Conservation (phyloP, 2,329 filamentous ascomycete genomes). For the Ustilaginoidea virens region DNA sequence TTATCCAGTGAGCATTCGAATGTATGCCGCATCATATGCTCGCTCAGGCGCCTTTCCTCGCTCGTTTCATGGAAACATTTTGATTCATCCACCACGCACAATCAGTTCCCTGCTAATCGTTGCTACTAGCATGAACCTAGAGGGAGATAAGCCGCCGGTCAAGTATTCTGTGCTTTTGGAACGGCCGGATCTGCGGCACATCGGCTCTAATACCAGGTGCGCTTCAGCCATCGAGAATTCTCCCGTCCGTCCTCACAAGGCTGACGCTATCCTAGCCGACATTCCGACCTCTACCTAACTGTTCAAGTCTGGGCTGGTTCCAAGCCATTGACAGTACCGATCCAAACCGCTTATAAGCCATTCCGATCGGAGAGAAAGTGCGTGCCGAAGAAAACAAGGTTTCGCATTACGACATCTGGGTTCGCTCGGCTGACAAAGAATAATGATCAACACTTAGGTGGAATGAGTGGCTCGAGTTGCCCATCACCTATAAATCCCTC, state of each 20-base stretch:
- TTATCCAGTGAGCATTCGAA: conserved; percentile 52
- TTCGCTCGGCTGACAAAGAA: neutral
- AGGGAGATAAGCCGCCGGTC: conserved; percentile 26
- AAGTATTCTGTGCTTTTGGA: conserved; percentile 56
- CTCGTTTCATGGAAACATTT: too few species aligned
- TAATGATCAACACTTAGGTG: conserved; percentile 35
- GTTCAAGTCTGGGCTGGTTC: conserved; percentile 91
- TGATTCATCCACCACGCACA: too few species aligned
- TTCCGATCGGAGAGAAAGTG: conserved; percentile 62
- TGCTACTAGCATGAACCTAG: conserved; percentile 28
- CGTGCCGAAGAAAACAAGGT: conserved; percentile 4
- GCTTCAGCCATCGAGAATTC: conserved; percentile 1
- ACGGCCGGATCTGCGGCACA: conserved; percentile 65
- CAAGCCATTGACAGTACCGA: conserved; percentile 80
- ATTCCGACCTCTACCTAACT: conserved; percentile 86
- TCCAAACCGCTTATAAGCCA: conserved; percentile 84
- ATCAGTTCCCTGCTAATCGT: conserved; percentile 9
- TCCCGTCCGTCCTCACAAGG: neutral
- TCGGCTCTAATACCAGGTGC: conserved; percentile 71
- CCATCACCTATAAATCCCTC: conserved; percentile 68
- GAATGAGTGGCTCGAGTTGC: conserved; percentile 93
- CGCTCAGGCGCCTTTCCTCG: neutral
- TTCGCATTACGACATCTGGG: too few species aligned
- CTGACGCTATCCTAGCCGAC: conserved; percentile 33
- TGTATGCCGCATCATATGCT: conserved; percentile 25